Conservation (phyloP, 352 stramenopile genomes). For the Phytophthora ohioensis region DNA sequence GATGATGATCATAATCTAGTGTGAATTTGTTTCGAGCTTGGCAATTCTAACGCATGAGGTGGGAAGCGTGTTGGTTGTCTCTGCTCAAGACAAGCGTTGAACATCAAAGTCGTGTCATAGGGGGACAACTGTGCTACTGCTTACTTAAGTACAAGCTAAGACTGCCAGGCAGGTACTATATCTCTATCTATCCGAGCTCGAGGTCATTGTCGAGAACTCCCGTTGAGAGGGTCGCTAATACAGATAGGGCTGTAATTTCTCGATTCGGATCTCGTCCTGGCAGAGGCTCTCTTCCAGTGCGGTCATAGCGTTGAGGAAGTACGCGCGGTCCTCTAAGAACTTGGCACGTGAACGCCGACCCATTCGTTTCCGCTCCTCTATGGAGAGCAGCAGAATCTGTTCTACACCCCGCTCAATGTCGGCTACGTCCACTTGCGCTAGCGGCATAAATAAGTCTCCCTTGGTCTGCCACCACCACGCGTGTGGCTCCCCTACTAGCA, state of each 20-base stretch:
- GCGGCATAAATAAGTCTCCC: slow-evolving; percentile 86
- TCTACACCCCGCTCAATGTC: slow-evolving; percentile 78
- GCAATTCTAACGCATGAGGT: background rate
- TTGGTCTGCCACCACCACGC: slow-evolving; percentile 87
- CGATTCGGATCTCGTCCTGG: slow-evolving; percentile 80
- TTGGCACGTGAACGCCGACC: slow-evolving; percentile 69
- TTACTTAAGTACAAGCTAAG: slow-evolving; percentile 23
- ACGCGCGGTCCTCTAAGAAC: slow-evolving; percentile 82
- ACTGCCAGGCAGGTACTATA: slow-evolving; percentile 29
- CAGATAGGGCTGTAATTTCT: slow-evolving; percentile 80
- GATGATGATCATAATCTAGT: slow-evolving; percentile 42
- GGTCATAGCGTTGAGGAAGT: slow-evolving; percentile 85
- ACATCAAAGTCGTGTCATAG: slow-evolving; percentile 4
- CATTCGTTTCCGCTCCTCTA: slow-evolving; percentile 81
- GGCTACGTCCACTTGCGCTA: slow-evolving; percentile 64
- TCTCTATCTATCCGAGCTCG: slow-evolving; percentile 44
- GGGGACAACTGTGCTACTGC: slow-evolving; percentile 40
- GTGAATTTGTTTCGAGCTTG: slow-evolving; percentile 33
- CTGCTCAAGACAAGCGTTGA: background rate
- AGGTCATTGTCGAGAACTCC: slow-evolving; percentile 18
- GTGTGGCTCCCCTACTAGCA: slow-evolving; percentile 67
- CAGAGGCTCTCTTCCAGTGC: slow-evolving; percentile 81
- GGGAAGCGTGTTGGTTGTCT: no score
- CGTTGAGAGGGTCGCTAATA: slow-evolving; percentile 49
- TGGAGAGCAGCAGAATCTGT: slow-evolving; percentile 72